These are phyloP conservation scores for Pseudoturritis turrita DNA, from an alignment of 345 rosid genomes.

Conservation along the genomic window DNA sequence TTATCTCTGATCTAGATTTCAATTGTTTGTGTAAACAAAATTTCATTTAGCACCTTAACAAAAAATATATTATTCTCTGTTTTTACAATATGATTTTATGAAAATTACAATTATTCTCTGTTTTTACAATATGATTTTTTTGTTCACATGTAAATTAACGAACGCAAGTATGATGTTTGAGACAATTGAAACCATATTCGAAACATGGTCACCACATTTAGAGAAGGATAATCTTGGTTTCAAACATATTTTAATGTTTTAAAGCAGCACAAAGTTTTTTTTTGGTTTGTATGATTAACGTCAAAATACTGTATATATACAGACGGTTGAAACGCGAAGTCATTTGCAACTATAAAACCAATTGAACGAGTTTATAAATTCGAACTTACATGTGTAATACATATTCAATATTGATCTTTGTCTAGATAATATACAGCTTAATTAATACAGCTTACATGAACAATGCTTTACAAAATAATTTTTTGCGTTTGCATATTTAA, in stretches of 20 bases:
- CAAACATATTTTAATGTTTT: not conserved
- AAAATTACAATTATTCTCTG: no score
- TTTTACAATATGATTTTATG: no score
- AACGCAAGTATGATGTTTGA: not conserved
- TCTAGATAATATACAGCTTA: not conserved
- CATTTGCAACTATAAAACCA: not conserved
- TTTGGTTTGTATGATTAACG: not conserved
- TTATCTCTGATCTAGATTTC: no score
- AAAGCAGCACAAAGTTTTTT: not conserved
- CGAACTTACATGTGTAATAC: not conserved
- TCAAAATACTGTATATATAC: not conserved
- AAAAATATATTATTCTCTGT: no score
- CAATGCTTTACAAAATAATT: not conserved
- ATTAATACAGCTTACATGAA: not conserved
- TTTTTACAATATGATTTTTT: not conserved
- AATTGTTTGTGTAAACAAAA: no score
- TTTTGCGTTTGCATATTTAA: not conserved
- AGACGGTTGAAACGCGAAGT: not conserved
- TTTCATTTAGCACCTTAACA: no score
- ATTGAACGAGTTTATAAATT: not conserved
- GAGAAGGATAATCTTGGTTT: not conserved
- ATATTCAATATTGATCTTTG: not conserved
- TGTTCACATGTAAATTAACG: not conserved
- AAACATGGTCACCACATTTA: not conserved
- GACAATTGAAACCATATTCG: not conserved